Evolutionary conservation across 495 filamentous ascomycete genomes (phyloP).

Genomic region (Lasiosphaeria hispida): DNA sequence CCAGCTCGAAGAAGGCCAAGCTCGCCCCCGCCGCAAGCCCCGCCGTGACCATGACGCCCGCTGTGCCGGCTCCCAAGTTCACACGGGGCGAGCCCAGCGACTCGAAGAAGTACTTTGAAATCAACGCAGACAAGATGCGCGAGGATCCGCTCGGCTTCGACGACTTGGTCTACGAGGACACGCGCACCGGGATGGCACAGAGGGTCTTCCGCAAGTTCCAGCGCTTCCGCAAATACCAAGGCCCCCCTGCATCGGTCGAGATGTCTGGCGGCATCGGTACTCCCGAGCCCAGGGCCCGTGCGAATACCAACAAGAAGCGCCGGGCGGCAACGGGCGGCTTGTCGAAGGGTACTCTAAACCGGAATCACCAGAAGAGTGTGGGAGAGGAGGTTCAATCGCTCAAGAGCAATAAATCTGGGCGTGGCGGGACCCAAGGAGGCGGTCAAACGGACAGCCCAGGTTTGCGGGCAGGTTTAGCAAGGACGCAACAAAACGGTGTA

Average conservation of each 20-base stretch:
- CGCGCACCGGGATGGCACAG: conserved; percentile 1
- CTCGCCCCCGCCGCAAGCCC: not conserved
- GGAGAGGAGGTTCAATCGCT: too few species aligned
- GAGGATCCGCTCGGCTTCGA: conserved; percentile 28
- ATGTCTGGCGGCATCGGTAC: not conserved
- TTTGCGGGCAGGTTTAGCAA: too few species aligned
- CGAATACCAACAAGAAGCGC: too few species aligned
- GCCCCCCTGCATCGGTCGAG: not conserved
- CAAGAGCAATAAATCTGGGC: too few species aligned
- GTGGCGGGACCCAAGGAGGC: too few species aligned
- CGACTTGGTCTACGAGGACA: conserved; percentile 24
- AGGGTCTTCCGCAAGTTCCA: conserved; percentile 2
- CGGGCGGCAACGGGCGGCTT: too few species aligned
- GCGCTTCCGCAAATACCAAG: conserved; percentile 7
- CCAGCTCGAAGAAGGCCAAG: not conserved
- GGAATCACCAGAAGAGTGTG: too few species aligned
- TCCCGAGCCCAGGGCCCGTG: not conserved
- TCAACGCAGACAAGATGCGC: conserved; percentile 24
- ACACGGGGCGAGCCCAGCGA: not conserved
- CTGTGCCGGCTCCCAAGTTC: too few species aligned
- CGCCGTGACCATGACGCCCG: too few species aligned
- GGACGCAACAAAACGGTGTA: too few species aligned
- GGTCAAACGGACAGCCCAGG: too few species aligned
- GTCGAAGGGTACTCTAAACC: too few species aligned
- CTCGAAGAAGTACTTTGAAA: conserved; percentile 18